Percentiles rank a stretch among this genome's conserved stretches.
Evolutionary conservation across 148 eudicot species (phyloP).

Genomic region (Rheum nobile): DNA sequence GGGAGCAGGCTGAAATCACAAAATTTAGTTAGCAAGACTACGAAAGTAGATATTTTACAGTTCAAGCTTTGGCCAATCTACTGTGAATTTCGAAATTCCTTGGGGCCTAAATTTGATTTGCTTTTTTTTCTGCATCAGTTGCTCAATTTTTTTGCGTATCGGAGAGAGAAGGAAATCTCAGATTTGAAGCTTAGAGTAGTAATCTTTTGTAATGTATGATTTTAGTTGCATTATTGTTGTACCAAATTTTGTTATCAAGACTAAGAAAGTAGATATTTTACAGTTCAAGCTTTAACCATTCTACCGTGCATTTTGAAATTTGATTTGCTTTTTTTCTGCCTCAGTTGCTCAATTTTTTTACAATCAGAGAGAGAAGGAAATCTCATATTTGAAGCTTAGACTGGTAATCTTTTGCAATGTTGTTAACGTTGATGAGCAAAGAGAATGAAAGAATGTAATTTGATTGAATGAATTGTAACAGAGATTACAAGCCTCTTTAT

Average conservation of each 20-base stretch:
- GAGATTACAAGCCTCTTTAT: too few relatives aligned
- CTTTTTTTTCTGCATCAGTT: conserved; percentile 37
- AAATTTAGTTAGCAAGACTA: conserved; percentile 75
- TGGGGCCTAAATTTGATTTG: not conserved
- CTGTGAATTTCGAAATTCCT: not conserved
- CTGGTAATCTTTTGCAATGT: conserved; percentile 31
- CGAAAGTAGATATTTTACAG: conserved; percentile 33
- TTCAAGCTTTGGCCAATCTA: conserved; percentile 36
- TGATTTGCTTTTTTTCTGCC: conserved; percentile 7
- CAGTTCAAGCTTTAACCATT: conserved; percentile 35
- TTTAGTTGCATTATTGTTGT: too few relatives aligned
- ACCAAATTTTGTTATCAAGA: conserved; percentile 78
- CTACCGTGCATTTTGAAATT: not conserved
- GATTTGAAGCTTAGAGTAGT: conserved; percentile 58
- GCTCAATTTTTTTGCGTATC: conserved; percentile 63
- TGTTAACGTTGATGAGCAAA: too few relatives aligned
- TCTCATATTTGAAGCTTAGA: conserved; percentile 43
- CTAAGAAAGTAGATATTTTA: conserved; percentile 42
- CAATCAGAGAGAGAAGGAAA: conserved; percentile 56
- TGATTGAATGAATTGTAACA: too few relatives aligned
- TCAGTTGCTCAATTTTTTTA: conserved; percentile 78
- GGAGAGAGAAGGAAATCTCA: conserved; percentile 50
- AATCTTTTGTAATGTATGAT: conserved; percentile 24
- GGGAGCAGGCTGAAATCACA: conserved; percentile 85
- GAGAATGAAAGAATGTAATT: too few relatives aligned